These are phyloP conservation scores for Alternaria rosae DNA, from an alignment of 2,329 filamentous ascomycete species.

Conservation along the genomic window DNA sequence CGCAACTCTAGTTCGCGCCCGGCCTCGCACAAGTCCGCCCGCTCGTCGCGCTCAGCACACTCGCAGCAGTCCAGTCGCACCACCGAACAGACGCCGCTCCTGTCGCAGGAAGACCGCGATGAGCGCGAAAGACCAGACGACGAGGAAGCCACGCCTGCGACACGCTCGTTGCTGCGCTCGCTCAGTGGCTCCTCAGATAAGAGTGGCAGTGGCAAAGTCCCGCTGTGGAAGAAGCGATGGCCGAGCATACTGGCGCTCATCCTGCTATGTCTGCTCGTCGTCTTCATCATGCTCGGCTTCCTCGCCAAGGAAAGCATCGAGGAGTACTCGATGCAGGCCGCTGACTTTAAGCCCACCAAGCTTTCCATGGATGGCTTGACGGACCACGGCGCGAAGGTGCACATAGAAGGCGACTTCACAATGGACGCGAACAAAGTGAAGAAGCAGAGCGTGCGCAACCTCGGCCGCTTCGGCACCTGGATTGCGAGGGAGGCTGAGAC, in stretches of 20 bases:
- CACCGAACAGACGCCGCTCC: conserved; percentile 52
- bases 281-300: conserved; percentile 83
- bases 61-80: conserved; percentile 43
- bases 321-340: conserved; percentile 84
- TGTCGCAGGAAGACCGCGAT: conserved; percentile 38
- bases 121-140: conserved; percentile 34
- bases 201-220: conserved; percentile 30
- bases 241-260: conserved; percentile 78
- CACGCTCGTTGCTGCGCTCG: conserved; percentile 47
- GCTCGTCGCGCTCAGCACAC: conserved; percentile 42
- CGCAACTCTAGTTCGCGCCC: conserved; percentile 48
- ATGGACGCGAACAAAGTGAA: conserved; percentile 80
- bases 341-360: conserved; percentile 81
- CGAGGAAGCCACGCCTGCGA: conserved; percentile 38
- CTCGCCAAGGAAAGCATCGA: conserved; percentile 81
- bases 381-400: conserved; percentile 75
- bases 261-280: conserved; percentile 67
- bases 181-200: conserved; percentile 35
- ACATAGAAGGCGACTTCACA: conserved; percentile 81
- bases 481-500: conserved; percentile 79
- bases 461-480: conserved; percentile 82
- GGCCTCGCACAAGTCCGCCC: conserved; percentile 46
- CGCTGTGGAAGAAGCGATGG: conserved; percentile 66
- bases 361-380: conserved; percentile 89
- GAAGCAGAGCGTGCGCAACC: conserved; percentile 72